Evolutionary conservation across 2,329 filamentous ascomycete species (phyloP).

Genomic region (Hypoxylon sp.): DNA sequence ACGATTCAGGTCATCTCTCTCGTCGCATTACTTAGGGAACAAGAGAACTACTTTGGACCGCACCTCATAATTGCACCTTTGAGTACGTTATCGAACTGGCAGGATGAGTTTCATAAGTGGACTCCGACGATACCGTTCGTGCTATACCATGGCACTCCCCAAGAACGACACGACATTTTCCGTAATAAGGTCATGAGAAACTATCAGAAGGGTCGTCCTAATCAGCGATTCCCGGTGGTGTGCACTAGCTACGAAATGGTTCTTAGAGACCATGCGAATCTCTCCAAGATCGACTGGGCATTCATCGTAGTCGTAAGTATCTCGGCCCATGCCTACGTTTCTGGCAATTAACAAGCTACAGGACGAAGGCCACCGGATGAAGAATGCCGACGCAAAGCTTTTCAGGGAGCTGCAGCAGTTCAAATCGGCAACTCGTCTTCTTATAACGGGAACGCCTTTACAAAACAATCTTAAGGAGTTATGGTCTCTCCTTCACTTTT

Average conservation of each 20-base stretch:
- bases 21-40: constrained; percentile 88
- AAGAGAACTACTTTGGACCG: constrained; percentile 85
- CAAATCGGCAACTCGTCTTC: constrained; percentile 87
- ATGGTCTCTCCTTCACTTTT: constrained; percentile 94
- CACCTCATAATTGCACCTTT: constrained; percentile 92
- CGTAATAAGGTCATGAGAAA: constrained; percentile 78
- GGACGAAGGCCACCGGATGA: constrained; percentile 97
- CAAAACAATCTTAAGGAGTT: constrained; percentile 97
- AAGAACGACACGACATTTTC: constrained; percentile 83
- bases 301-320: constrained; percentile 90
- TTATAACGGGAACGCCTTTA: constrained; percentile 94
- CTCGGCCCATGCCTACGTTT: not conserved
- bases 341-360: constrained; percentile 54
- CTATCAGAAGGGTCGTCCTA: constrained; percentile 72
- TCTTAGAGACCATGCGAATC: constrained; percentile 85
- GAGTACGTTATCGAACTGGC: constrained; percentile 95
- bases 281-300: constrained; percentile 91
- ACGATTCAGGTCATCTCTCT: constrained; percentile 92
- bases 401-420: constrained; percentile 92
- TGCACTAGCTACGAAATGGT: constrained; percentile 98
- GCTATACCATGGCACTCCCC: constrained; percentile 89
- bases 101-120: constrained; percentile 93
- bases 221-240: constrained; percentile 85
- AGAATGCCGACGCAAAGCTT: constrained; percentile 93
- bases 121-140: constrained; percentile 89